Evolutionary conservation across 495 filamentous ascomycete genomes (phyloP), one percentile per base, ranked within the genome.

Genomic region (Podospora bellae-mahoneyi): DNA sequence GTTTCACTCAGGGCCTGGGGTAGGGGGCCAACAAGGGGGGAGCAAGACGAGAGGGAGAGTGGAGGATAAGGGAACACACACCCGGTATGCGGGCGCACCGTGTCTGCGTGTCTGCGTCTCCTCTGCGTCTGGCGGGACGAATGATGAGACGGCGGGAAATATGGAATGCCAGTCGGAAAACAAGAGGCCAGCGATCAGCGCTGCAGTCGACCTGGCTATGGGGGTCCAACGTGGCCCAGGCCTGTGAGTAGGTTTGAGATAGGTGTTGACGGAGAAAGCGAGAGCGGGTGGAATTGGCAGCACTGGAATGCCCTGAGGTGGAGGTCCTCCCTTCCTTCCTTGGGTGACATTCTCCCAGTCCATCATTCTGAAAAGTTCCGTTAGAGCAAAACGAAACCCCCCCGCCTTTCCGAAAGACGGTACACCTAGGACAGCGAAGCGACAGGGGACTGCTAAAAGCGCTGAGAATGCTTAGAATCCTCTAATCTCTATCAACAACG

Each of bases 111-210:
- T 18, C 54, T 32, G 30, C 30, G 30, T 32, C 30, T 32, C 30
- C 6, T 58, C 55, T 19, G n/a, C n/a, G 55, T 19, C n/a, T 20
- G n/a, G 55, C n/a, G 68, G 68, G 55, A 70, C 60, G 60, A 66
- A 44, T 55, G 58, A 69, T 66, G 68, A 60, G 58, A 69, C 68
- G 60, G 60, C 68, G 68, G 68, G 66, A 68, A 71, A 66, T 65
- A 53, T 34, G 65, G 67, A 71, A 71, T 68, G 58, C 62, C 65
- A 71, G 62, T 32, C 65, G 65, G 60, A 58, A 62, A 67, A 58
- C 23, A 58, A 58, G n/a, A 58, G n/a, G 19, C 55, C 55, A 48
- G 67, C 64, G 65, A 70, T 70, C 69, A 61, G 65, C 69, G 54
- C 56, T 57, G 64, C 39, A 66, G 54, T 67, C 32, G 32, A 19